Base-by-base conservation (phyloP, 2,329 filamentous ascomycete genomes). In the Apiospora phragmitis region DNA sequence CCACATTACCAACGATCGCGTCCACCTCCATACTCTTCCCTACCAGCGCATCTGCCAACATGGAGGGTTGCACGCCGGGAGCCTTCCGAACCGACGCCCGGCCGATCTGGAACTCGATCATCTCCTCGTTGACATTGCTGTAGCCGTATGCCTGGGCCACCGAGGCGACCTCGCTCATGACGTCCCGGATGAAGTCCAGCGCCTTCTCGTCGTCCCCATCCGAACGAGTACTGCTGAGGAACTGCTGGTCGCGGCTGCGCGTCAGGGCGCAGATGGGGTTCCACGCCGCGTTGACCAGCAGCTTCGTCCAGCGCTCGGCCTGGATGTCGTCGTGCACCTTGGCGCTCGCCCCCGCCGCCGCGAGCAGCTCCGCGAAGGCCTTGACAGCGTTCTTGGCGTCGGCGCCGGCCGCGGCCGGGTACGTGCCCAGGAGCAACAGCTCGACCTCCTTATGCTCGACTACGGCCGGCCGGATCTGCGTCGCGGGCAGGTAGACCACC, bases 181-280 rank as follows among this genome's bases (percentile, higher is more conserved):
- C 77, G 55, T 79, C 77, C 69, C 76, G 68, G 47, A 81, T 69
- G 68, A 80, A 76, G 29, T 43, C 51, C 55, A 74, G 32, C 3
- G 71, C 72, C 5, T 79, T 76, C 18, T 21, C 55, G 3, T 72
- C 73, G 38, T 67, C 71, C 24, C 38, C 38, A 41, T 41, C 38
- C 3, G 11, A 11, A 41, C 9, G 14, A 9, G 9, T 12, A 12
- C 38, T 41, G 5, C 71, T 70, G 6, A 89, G 74, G 62, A 88
- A 85, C 2, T 83, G 79, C 0, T 81, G 79, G 73, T 88, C 87
- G 45, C 84, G 81, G 24, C 81, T 81, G 14, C 83, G 80, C 3
- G 85, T 84, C 9, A 89, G 78, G 3, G 87, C 87, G 73, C 85
- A 87, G 59, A 89, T 83, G 0, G 88, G 86, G 74, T 90, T 90